phyloP scores from a whole-genome alignment of 2,329 filamentous ascomycete genomes.

The Beauveria scarabaeidicola region DNA sequence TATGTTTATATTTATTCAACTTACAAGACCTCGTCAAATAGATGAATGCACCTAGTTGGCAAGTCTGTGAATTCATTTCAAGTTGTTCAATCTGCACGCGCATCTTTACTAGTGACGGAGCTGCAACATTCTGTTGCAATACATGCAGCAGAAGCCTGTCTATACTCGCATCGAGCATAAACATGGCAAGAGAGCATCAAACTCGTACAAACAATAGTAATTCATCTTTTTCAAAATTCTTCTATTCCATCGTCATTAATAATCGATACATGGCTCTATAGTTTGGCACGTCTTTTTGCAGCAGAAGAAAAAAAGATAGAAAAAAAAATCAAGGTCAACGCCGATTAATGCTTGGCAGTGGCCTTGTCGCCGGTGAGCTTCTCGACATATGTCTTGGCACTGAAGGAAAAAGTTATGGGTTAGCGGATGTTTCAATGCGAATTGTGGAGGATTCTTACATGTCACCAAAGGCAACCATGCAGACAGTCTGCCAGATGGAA shows the following conservation, averaged over 20 bases:
- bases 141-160: no score
- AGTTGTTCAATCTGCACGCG: no score
- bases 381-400: slow-evolving; percentile 60
- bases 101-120: no score
- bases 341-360: slow-evolving; percentile 57
- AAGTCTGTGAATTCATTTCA: no score
- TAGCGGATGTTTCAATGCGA: neutral
- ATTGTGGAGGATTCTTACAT: slow-evolving; percentile 55
- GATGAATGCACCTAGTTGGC: no score
- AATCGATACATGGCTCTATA: slow-evolving; percentile 6
- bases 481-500: slow-evolving; percentile 97
- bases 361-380: slow-evolving; percentile 56
- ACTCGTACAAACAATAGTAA: no score
- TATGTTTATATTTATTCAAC: no score
- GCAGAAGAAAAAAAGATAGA: neutral
- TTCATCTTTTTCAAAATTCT: neutral
- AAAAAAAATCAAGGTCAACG: slow-evolving; percentile 12
- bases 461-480: slow-evolving; percentile 98
- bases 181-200: no score
- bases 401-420: slow-evolving; percentile 22
- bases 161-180: no score
- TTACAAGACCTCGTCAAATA: no score
- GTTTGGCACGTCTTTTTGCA: neutral
- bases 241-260: slow-evolving; percentile 4
- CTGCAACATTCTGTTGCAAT: no score